Evolutionary conservation across 495 filamentous ascomycete genomes (phyloP), one percentile per base, ranked within the genome.

Genomic region (Lineolata rhizophorae): DNA sequence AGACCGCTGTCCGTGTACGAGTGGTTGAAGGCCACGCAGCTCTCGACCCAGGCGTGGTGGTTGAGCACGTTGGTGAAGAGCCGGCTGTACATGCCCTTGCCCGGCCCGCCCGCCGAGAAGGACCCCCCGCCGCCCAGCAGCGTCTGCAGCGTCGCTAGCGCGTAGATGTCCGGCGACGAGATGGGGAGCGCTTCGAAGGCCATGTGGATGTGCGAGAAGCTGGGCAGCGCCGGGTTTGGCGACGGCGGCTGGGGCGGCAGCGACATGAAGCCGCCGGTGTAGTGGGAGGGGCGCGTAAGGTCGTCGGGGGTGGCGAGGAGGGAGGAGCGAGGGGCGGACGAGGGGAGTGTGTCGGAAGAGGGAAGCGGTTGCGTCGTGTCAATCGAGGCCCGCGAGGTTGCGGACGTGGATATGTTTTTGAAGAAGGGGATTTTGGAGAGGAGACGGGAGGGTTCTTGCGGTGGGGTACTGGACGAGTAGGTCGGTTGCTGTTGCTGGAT

Each of bases 81-180:
- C 4, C 90, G 76, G 12, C 78, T 85, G 58, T 93, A 95, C 87
- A 97, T 95, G 37, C 87, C 87, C 58, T 99, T 99, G 29, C 87
- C 87, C 13, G 87, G 87, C 2, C 87, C 87, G 40, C 87, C 87
- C 25, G 87, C 87, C n/a, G 75, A 83, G 58, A 99, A 99, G 34
- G 82, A 92, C 11, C 90, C 90, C 33, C 87, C 87, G 4, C 87
- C 87, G 27, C 87, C 87, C 16, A 99, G 76, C 20, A 99, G 74
- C 2, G 81, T 94, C 50, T 94, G 90, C 0, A 99, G 62, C n/a
- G 84, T 92, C 16, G 87, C 87, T 17, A 94, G 67, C 24, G 87
- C 85, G 49, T 94, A 99, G 43, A 99, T 91, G 47, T 95, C 87
- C 2, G 74, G 67, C 20, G 76, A 80, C 20, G 68, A 70, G 45